Percentiles rank a stretch among this genome's conserved stretches.
Conservation (phyloP, 2,329 filamentous ascomycete species). For the Ophioceras dolichostomum region DNA sequence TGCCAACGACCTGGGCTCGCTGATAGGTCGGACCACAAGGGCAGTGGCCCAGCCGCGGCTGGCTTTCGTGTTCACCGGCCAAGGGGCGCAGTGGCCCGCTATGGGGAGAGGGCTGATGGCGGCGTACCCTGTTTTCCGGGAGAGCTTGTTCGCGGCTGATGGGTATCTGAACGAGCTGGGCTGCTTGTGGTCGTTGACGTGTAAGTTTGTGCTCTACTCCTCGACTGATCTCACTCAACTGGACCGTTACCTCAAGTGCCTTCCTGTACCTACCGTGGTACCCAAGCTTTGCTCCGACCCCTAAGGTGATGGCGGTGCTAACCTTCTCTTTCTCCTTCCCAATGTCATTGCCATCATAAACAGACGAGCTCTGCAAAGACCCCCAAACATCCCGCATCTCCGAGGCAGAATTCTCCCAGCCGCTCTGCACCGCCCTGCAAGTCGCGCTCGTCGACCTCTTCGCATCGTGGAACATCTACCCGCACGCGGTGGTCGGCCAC, state of each 20-base stretch:
- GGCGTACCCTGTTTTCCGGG: constrained; percentile 4
- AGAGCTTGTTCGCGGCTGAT: not conserved
- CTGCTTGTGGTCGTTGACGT: not conserved
- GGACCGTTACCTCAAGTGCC: too few species aligned
- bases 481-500: constrained; percentile 25
- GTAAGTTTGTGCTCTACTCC: not conserved
- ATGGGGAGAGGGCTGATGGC: constrained; percentile 18
- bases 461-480: constrained; percentile 15
- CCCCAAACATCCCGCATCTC: constrained; percentile 5
- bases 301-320: not conserved
- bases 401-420: constrained; percentile 15
- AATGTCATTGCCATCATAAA: not conserved
- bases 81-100: constrained; percentile 16
- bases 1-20: not conserved
- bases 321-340: too few species aligned
- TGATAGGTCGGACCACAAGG: too few species aligned
- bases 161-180: constrained; percentile 5
- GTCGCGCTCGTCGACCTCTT: constrained; percentile 28
- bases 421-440: constrained; percentile 23
- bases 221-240: too few species aligned
- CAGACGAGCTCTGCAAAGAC: constrained; percentile 5
- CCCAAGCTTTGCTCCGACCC: not conserved
- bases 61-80: constrained; percentile 17
- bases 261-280: not conserved
- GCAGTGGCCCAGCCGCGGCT: constrained; percentile 1